phyloP scores from a whole-genome alignment of 1,139 yeast species.

The Kurtzmaniella quercitrusa region DNA sequence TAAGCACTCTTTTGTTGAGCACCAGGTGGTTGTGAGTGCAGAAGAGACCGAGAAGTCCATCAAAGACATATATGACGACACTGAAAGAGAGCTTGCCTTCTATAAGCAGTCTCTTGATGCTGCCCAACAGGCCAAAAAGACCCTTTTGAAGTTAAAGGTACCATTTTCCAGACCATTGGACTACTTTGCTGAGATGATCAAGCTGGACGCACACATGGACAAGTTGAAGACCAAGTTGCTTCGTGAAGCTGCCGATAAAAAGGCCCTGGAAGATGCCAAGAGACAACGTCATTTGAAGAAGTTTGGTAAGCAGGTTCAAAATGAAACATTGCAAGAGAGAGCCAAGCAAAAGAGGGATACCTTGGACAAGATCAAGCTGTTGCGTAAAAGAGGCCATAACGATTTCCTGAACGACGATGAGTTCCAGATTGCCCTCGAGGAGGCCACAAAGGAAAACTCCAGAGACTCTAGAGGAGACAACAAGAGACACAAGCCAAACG shows the following conservation, averaged over 20 bases:
- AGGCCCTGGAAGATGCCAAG: slow-evolving; percentile 90
- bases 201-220: slow-evolving; percentile 98
- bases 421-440: slow-evolving; percentile 80
- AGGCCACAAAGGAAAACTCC: slow-evolving; percentile 56
- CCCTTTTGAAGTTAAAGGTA: slow-evolving; percentile 61
- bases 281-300: slow-evolving; percentile 93
- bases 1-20: slow-evolving; percentile 73
- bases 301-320: slow-evolving; percentile 96
- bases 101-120: slow-evolving; percentile 93
- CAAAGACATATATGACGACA: slow-evolving; percentile 91
- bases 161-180: slow-evolving; percentile 93
- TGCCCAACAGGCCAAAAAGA: slow-evolving; percentile 65
- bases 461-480: slow-evolving; percentile 24
- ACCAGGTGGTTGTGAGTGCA: slow-evolving; percentile 65
- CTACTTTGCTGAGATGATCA: slow-evolving; percentile 97
- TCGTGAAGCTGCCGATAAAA: slow-evolving; percentile 83
- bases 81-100: slow-evolving; percentile 66
- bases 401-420: slow-evolving; percentile 63
- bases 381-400: slow-evolving; percentile 76
- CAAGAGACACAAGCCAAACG: slow-evolving; percentile 52
- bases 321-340: slow-evolving; percentile 89
- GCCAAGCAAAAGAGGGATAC: slow-evolving; percentile 92
- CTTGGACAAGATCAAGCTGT: slow-evolving; percentile 80
- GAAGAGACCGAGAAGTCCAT: slow-evolving; percentile 59
- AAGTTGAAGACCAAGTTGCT: slow-evolving; percentile 78